Evolutionary conservation across 2,329 filamentous ascomycete species (phyloP).

Genomic region (Penicillium sp.): DNA sequence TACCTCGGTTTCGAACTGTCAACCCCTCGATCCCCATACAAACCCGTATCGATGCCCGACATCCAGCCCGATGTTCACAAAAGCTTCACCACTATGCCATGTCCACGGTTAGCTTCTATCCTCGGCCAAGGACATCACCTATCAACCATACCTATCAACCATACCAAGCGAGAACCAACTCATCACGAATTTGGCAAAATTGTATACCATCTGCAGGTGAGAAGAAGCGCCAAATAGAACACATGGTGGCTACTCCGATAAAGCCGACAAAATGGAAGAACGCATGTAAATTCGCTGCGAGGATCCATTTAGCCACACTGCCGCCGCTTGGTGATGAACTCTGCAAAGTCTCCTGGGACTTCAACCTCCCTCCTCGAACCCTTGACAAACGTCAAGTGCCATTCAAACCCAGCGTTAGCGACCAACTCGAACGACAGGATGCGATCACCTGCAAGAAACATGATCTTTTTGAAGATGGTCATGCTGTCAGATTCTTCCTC

Average conservation of each 20-base stretch:
- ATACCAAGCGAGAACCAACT: slow-evolving; percentile 74
- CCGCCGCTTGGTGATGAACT: slow-evolving; percentile 95
- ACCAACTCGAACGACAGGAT: slow-evolving; percentile 98
- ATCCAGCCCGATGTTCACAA: too few species aligned
- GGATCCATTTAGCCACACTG: slow-evolving; percentile 97
- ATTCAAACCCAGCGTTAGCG: slow-evolving; percentile 96
- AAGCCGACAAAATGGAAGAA: slow-evolving; percentile 96
- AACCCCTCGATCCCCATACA: too few species aligned
- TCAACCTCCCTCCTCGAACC: slow-evolving; percentile 98
- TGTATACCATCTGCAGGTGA: slow-evolving; percentile 93
- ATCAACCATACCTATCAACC: too few species aligned
- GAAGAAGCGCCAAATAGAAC: slow-evolving; percentile 95
- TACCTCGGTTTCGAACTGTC: too few species aligned
- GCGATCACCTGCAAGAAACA: slow-evolving; percentile 99
- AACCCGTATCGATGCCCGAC: too few species aligned
- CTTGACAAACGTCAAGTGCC: slow-evolving; percentile 98
- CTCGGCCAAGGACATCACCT: not conserved
- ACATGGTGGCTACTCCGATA: slow-evolving; percentile 97
- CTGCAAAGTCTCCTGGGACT: slow-evolving; percentile 89
- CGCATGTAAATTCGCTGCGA: slow-evolving; percentile 91
- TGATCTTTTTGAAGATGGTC: slow-evolving; percentile 99
- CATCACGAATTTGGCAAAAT: slow-evolving; percentile 79
- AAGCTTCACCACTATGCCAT: too few species aligned
- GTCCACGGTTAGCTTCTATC: not conserved
- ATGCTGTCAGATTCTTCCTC: slow-evolving; percentile 99